Evolutionary conservation across 352 stramenopile species (phyloP).

Genomic region (Phytophthora citricola): DNA sequence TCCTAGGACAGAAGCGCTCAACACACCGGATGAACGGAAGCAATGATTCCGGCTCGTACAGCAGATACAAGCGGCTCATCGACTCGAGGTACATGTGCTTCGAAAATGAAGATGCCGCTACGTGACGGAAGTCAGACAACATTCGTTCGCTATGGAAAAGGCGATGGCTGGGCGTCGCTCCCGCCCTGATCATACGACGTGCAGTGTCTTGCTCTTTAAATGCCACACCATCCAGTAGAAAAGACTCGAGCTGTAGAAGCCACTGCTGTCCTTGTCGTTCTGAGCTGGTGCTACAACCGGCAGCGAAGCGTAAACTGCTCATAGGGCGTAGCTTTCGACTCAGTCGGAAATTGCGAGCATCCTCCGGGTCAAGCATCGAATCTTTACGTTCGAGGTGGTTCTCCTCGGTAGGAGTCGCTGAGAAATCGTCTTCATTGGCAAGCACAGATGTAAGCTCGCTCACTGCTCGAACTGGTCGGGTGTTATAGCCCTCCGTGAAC

Average conservation of each 20-base stretch:
- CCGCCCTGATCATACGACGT: conserved; percentile 12
- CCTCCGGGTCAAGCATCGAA: conserved; percentile 37
- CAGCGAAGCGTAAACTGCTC: conserved; percentile 82
- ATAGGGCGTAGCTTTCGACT: conserved; percentile 82
- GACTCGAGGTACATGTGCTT: conserved; percentile 91
- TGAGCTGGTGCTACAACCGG: conserved; percentile 59
- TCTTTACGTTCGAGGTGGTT: conserved; percentile 32
- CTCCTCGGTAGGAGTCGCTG: not conserved
- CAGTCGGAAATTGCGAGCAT: conserved; percentile 61
- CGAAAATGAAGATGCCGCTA: conserved; percentile 73
- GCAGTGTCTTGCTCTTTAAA: conserved; percentile 41
- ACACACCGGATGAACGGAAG: conserved; percentile 71
- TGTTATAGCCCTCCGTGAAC: conserved; percentile 33
- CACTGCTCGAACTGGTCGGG: conserved; percentile 40
- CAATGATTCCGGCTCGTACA: conserved; percentile 64
- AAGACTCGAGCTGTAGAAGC: conserved; percentile 76
- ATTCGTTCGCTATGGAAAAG: conserved; percentile 87
- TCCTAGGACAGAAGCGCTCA: conserved; percentile 61
- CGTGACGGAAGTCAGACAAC: conserved; percentile 72
- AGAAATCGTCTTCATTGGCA: conserved; percentile 46
- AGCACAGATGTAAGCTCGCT: conserved; percentile 58
- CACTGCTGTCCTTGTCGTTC: conserved; percentile 65
- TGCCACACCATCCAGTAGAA: conserved; percentile 60
- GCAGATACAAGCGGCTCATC: conserved; percentile 80
- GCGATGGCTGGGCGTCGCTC: conserved; percentile 62